A percentile compares a stretch with the other conserved stretches of the same genome.
These are phyloP conservation scores for Penicillium maclennaniae DNA, from an alignment of 495 filamentous ascomycete species.

Conservation along the genomic window DNA sequence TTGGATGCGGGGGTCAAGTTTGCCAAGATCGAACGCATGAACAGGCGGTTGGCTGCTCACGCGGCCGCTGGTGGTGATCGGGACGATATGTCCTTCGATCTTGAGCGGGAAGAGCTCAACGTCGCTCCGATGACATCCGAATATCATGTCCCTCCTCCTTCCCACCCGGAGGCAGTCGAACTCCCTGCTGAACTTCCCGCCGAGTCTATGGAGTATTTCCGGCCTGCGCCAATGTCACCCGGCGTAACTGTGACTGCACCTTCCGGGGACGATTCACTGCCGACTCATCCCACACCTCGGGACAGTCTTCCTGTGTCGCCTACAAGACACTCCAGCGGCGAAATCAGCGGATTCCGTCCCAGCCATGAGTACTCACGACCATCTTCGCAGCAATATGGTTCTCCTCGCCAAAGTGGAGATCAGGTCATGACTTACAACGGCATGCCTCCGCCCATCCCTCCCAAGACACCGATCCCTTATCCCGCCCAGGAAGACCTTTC, in stretches of 20 bases:
- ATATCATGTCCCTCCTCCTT: slow-evolving; percentile 34
- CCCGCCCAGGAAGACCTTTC: slow-evolving; percentile 31
- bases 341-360: slow-evolving; percentile 30
- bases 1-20: slow-evolving; percentile 74
- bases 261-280: slow-evolving; percentile 27
- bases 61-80: slow-evolving; percentile 34
- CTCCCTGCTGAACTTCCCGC: slow-evolving; percentile 69
- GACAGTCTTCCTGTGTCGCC: slow-evolving; percentile 24
- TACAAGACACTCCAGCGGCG: slow-evolving; percentile 37
- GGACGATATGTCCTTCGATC: slow-evolving; percentile 25
- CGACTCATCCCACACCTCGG: slow-evolving; percentile 33
- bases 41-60: slow-evolving; percentile 41
- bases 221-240: slow-evolving; percentile 19
- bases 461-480: slow-evolving; percentile 75
- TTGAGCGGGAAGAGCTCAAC: slow-evolving; percentile 23
- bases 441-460: slow-evolving; percentile 73
- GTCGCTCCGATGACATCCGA: slow-evolving; percentile 17
- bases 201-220: slow-evolving; percentile 39
- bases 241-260: slow-evolving; percentile 24
- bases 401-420: slow-evolving; percentile 46
- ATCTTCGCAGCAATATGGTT: slow-evolving; percentile 36
- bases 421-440: slow-evolving; percentile 34
- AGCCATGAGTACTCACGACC: slow-evolving; percentile 36
- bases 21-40: slow-evolving; percentile 74
- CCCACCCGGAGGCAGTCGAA: slow-evolving; percentile 55